A percentile compares a stretch with the other conserved stretches of the same genome.
These are phyloP conservation scores for Paraurostyla sp. DNA, from an alignment of 73 alveolate species.

Conservation along the genomic window DNA sequence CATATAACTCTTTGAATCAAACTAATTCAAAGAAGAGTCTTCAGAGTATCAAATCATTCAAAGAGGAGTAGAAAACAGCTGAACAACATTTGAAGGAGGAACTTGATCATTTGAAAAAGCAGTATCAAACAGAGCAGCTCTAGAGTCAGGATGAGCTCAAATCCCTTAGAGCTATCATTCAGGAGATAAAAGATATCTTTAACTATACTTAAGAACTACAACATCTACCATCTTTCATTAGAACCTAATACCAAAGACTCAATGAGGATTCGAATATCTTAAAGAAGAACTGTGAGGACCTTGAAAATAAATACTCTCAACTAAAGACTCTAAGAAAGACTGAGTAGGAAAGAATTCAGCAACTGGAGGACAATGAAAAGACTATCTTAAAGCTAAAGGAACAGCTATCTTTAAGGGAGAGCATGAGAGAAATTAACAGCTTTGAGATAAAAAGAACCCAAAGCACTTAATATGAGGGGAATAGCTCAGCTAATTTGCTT, in stretches of 20 bases:
- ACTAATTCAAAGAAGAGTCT: conserved; percentile 15
- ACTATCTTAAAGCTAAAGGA: background rate
- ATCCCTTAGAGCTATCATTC: background rate
- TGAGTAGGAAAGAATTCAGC: too few species aligned
- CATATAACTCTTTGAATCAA: background rate
- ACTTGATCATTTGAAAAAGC: background rate
- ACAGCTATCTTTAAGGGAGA: background rate
- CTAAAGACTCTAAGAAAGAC: too few species aligned
- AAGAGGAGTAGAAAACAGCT: background rate
- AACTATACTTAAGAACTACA: background rate
- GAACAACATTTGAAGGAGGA: background rate
- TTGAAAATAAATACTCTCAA: too few species aligned
- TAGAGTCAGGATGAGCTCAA: background rate
- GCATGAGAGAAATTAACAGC: too few species aligned
- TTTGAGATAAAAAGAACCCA: conserved; percentile 12
- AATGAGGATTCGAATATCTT: too few species aligned
- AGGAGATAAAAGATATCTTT: conserved; percentile 7
- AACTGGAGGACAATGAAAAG: background rate
- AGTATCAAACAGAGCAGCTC: background rate
- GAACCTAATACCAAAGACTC: too few species aligned
- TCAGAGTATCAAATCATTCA: background rate
- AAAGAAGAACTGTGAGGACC: too few species aligned
- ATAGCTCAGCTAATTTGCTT: background rate
- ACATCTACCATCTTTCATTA: too few species aligned
- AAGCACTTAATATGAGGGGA: background rate